Conservation (phyloP, 2,329 filamentous ascomycete species). For the Fusarium xyrophilum region DNA sequence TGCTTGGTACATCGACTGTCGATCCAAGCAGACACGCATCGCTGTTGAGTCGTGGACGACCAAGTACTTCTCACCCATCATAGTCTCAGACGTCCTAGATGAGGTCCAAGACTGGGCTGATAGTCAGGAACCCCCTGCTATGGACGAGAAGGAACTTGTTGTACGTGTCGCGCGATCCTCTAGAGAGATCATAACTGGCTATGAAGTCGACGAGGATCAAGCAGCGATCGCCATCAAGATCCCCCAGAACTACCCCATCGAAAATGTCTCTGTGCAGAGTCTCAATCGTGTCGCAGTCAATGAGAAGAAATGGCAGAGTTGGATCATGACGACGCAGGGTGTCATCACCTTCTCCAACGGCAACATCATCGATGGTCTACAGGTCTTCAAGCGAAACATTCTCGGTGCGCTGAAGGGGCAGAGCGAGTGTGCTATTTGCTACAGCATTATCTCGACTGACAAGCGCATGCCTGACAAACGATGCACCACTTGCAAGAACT, state of each 20-base stretch:
- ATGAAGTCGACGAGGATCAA: conserved; percentile 85
- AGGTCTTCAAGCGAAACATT: conserved; percentile 86
- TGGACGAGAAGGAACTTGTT: conserved; percentile 62
- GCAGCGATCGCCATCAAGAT: conserved; percentile 84
- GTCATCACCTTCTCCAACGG: conserved; percentile 94
- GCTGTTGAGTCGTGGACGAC: conserved; percentile 86
- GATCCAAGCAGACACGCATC: conserved; percentile 79
- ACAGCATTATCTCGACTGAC: conserved; percentile 88
- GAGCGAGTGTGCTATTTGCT: conserved; percentile 95
- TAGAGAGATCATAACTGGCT: conserved; percentile 81
- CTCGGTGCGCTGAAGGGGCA: conserved; percentile 89
- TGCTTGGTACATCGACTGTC: conserved; percentile 82
- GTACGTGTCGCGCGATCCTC: conserved; percentile 76
- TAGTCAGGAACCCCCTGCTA: conserved; percentile 55
- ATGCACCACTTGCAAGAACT: conserved; percentile 90
- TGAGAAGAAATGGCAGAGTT: conserved; percentile 91
- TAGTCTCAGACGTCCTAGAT: conserved; percentile 70
- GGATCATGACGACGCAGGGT: conserved; percentile 86
- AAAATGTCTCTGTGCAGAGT: conserved; percentile 76
- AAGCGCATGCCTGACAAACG: conserved; percentile 90
- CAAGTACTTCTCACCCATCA: conserved; percentile 77
- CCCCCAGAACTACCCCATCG: conserved; percentile 82
- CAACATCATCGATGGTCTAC: conserved; percentile 83
- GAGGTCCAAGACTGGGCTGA: conserved; percentile 73
- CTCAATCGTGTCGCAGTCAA: conserved; percentile 85